Evolutionary conservation across 306 rosid species (phyloP), one percentile per base, ranked within the genome.

Genomic region (Styphnolobium japonicum): DNA sequence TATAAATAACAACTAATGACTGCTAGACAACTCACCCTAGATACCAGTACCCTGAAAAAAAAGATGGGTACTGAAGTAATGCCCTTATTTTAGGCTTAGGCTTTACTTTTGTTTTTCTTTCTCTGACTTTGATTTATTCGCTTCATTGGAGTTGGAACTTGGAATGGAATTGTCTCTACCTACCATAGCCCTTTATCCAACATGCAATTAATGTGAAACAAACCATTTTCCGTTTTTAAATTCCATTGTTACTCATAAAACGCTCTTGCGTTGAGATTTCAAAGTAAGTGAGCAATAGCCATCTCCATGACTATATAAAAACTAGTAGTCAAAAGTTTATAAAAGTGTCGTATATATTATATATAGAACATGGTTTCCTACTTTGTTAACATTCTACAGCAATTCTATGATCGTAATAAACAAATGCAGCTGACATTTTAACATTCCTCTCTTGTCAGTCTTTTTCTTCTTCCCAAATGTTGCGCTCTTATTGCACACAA

Each of bases 191-290:
- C 8, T 7, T 53, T 27, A 18, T 67, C 64, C 71, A 69, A 21
- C 45, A 12, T 40, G 22, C 27, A 10, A n/a, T n/a, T n/a, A n/a
- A 16, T 43, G 8, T 22, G 43, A 43, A 61, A 43, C 27, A 55
- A 55, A 43, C 12, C 27, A 16, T 66, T 67, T 46, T 66, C 21
- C 56, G 29, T 73, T 73, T 51, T 21, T 15, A 36, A 60, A 14
- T 75, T 36, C 73, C 8, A 71, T n/a, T n/a, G n/a, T 2, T 29
- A 12, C 43, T 18, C 37, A 22, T 0, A 6, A 23, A 7, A 42
- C 34, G 66, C 67, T 77, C 49, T 8, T 51, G 18, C 71, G 21
- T 67, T 37, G 43, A 56, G 61, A n/a, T 75, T 75, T 80, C 75
- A 73, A 72, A 63, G 66, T 7, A 7, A 21, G 18, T 22, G 43